Evolutionary conservation across 2,329 filamentous ascomycete species (phyloP), one percentile per base, ranked within the genome.

Genomic region (Graphilbum ipis-grandicollis): DNA sequence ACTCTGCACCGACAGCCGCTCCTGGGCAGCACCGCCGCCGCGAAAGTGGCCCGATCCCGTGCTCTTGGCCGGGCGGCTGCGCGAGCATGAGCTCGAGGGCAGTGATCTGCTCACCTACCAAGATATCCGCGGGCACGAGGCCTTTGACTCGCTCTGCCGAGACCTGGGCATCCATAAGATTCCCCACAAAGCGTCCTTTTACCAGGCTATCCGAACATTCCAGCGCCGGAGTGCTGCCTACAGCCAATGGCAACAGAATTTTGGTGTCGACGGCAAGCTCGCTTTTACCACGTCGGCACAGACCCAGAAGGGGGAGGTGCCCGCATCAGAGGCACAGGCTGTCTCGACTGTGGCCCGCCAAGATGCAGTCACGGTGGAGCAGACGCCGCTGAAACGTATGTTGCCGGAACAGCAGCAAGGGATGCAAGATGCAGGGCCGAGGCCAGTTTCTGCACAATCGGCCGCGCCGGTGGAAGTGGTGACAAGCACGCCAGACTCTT

Each of bases 1-100:
- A 48, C 60, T 92, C 4, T 83, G 76, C 50, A 61, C 66, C 18
- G 48, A 59, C 2, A 50, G 60, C 4, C 59, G 60, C 34, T 63
- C 68, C 9, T 71, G 67, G 66, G 46, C 44, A 30, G 49, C 51
- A 37, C 54, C 55, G 34, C 54, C 50, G 19, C 42, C 43, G 15
- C 43, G 48, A 14, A 53, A 53, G 39, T 56, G 73, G 8, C 71
- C 74, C 5, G 61, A 79, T 35, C 55, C 65, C 0, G 47, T 48
- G 0, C 35, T 50, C 0, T 60, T 92, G 3, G 68, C 73, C 39
- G 49, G 50, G 17, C 58, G 57, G 5, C 54, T 92, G 5, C 58
- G 64, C 7, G 65, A 75, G 1, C 65, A 82, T 38, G 63, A 75
- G 8, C 60, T 88, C 5, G 71, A 75, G 38, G 82, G 82, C 2